Base-by-base conservation (phyloP, 2,329 filamentous ascomycete genomes). In the Mariannaea elegans region DNA sequence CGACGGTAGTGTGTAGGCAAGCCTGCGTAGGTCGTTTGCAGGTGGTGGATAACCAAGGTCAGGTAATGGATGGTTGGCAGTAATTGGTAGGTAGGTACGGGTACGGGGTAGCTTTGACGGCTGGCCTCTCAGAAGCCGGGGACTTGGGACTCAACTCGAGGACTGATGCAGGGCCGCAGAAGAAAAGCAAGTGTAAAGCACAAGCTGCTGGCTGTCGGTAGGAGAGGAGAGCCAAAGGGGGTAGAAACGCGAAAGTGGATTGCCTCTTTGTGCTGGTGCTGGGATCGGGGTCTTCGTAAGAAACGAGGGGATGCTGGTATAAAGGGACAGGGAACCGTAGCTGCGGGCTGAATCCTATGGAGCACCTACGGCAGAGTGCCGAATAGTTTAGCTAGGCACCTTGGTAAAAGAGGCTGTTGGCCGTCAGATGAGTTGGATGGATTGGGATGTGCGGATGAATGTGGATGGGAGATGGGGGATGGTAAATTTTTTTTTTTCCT, bases 231-330 rank as follows among this genome's bases (percentile, higher is more conserved):
- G 21, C n/a, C 36, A 31, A 45, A 36, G 36, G 49, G 51, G 48
- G 56, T n/a, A 44, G 32, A 48, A 34, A 39, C 31, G 46, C 39
- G 45, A 21, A 47, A 53, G 56, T 59, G 50, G 56, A 59, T 51
- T 51, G 50, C 58, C 41, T 56, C 56, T 38, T 44, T 52, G 42
- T 44, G 52, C 49, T 51, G 55, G 49, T 65, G 50, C 31, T 50
- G 52, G 61, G 56, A 55, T 51, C 27, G 32, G 32, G 32, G 32
- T 36, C 48, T 48, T 19, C 48, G 52, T 19, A 45, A 56, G 56
- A 42, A 27, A 59, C 60, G 61, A 61, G 56, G 66, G 56, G 62
- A 62, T 69, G 54, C 58, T 60, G 32, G 52, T 36, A 60, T 18
- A n/a, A 12, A 24, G 39, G 36, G 18, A 52, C 39, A 23, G 46